Evolutionary conservation across 306 rosid species (phyloP).

Genomic region (Hylodesmum podocarpum): DNA sequence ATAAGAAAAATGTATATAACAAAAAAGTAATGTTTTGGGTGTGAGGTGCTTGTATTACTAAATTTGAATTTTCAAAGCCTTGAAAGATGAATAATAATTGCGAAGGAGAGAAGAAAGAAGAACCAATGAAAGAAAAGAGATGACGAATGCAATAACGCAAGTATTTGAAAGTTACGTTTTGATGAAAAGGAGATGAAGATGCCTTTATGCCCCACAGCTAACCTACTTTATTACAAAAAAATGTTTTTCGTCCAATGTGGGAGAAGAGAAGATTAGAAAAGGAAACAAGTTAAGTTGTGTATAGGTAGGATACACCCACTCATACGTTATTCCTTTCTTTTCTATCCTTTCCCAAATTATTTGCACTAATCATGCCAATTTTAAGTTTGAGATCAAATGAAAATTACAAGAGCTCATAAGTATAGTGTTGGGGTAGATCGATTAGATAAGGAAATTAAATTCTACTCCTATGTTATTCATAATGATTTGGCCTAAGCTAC

Average conservation of each 20-base stretch:
- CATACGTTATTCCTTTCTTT: conserved; percentile 41
- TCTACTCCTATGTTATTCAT: not conserved
- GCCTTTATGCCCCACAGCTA: conserved; percentile 35
- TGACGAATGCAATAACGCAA: conserved; percentile 54
- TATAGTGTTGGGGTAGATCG: not conserved
- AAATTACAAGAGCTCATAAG: not conserved
- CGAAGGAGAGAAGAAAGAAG: conserved; percentile 4
- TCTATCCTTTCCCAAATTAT: not conserved
- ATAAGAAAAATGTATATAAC: no score
- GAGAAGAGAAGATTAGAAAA: conserved; percentile 29
- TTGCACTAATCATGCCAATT: conserved; percentile 32
- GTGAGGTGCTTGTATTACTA: not conserved
- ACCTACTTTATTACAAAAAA: conserved; percentile 25
- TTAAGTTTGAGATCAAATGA: not conserved
- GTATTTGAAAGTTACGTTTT: conserved; percentile 27
- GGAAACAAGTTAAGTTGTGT: not conserved
- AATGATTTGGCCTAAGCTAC: not conserved
- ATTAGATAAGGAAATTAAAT: conserved; percentile 8
- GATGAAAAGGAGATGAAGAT: conserved; percentile 32
- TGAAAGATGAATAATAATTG: conserved; percentile 23
- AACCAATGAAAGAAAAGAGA: conserved; percentile 3
- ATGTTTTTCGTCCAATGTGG: conserved; percentile 27
- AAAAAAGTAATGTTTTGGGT: not conserved
- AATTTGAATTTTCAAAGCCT: not conserved
- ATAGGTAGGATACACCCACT: conserved; percentile 22